Base-by-base conservation (phyloP, 352 stramenopile genomes). In the Pythium phragmiticola region DNA sequence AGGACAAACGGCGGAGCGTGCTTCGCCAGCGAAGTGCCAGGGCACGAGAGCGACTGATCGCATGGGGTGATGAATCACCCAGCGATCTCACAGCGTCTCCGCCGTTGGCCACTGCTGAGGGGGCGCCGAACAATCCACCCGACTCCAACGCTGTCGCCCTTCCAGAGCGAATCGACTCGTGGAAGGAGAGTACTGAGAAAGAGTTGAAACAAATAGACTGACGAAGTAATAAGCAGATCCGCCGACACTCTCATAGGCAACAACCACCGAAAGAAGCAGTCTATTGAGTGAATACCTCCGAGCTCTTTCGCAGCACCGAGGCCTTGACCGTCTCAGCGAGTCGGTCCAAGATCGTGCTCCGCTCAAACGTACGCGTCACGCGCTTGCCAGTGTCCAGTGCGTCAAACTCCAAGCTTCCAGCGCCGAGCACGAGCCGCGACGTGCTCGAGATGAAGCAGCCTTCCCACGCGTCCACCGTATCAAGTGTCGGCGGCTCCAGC, bases 371-470 rank as follows among this genome's bases (percentile, higher is more conserved):
- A 34, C 39, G 65, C 7, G 54, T 75, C 26, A 57, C 65, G 17
- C 47, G 14, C 46, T 69, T 46, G 45, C 78, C 77, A 0, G 59
- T 75, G 9, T 62, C 59, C 7, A 69, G 72, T 30, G 88, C 47
- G 17, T 78, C 67, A 61, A 80, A 92, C 42, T 88, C 65, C 37
- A 92, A 52, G 12, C 66, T 78, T 21, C 66, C 52, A 2, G 80
- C 79, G 43, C 79, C 78, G 11, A 94, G 63, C n/a, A 92, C 81
- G 39, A 94, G 63, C 4, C 85, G 82, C 28, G 85, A 92, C 42
- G 85, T 94, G 57, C 85, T 94, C 33, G 85, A 91, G 58, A 94
- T 87, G 60, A 94, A 94, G 55, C 83, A 91, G 4, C 70, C 84
- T 49, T 90, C 74, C 85, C 85, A 94, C 42, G 73, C 58, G 16